A percentile compares a stretch with the other conserved stretches of the same genome.
These are phyloP conservation scores for Xylaria intraflava DNA, from an alignment of 495 filamentous ascomycete species.

Conservation along the genomic window DNA sequence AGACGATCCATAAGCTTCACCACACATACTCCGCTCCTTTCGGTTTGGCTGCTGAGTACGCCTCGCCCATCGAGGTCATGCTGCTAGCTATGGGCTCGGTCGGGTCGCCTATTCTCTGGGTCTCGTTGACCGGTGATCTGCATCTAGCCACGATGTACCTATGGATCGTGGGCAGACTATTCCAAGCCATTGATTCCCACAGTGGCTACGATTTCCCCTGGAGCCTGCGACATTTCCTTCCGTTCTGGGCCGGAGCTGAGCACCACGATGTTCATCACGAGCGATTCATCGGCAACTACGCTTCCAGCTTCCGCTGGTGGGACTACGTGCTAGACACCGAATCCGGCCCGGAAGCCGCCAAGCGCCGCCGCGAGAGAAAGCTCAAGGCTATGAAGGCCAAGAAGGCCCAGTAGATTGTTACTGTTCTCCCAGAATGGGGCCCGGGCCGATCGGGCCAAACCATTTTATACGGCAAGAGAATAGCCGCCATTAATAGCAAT, in stretches of 20 bases:
- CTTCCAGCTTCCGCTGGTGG: constrained; percentile 99
- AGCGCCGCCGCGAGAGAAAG: constrained; percentile 77
- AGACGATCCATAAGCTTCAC: constrained; percentile 94
- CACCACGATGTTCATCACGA: constrained; percentile 97
- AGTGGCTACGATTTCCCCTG: constrained; percentile 97
- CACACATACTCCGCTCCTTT: constrained; percentile 98
- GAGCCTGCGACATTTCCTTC: constrained; percentile 89
- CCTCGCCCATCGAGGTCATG: constrained; percentile 96
- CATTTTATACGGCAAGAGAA: not conserved
- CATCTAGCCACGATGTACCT: constrained; percentile 97
- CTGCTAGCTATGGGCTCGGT: constrained; percentile 91
- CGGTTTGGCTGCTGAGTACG: constrained; percentile 93
- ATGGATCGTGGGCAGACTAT: constrained; percentile 88
- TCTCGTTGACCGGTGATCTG: constrained; percentile 71
- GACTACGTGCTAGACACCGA: constrained; percentile 91
- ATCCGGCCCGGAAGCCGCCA: constrained; percentile 77
- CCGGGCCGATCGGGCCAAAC: not conserved
- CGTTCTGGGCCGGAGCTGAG: constrained; percentile 96
- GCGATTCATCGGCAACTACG: constrained; percentile 94
- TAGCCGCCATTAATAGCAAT: not conserved
- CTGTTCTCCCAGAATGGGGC: not conserved
- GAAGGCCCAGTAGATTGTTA: constrained; percentile 53
- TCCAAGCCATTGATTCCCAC: constrained; percentile 98
- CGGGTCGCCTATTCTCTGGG: constrained; percentile 77
- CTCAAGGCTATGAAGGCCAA: constrained; percentile 52